These are phyloP conservation scores for Macadamia integrifolia DNA, from an alignment of 164 flowering plant species.

Conservation along the genomic window DNA sequence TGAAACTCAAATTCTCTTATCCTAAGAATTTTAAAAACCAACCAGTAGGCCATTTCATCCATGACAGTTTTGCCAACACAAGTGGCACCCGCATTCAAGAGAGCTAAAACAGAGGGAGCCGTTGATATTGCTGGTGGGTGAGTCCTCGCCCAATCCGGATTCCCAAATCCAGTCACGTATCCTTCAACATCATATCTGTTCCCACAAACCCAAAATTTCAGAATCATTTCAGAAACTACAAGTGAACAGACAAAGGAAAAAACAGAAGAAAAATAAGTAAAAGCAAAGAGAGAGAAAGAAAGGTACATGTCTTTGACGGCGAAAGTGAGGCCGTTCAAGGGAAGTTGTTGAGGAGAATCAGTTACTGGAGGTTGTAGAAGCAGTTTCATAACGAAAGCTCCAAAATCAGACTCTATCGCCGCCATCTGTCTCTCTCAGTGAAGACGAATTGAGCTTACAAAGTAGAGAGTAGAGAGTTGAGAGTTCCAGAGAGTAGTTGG, in stretches of 20 bases:
- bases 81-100: constrained; percentile 67
- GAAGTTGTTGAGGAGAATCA: constrained; percentile 42
- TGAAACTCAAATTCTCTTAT: neutral
- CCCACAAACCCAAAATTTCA: constrained; percentile 10
- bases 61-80: constrained; percentile 85
- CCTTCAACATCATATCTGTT: constrained; percentile 87
- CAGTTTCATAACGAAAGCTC: constrained; percentile 81
- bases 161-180: constrained; percentile 81
- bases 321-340: constrained; percentile 65
- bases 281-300: neutral
- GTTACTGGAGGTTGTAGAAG: constrained; percentile 26
- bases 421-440: constrained; percentile 9
- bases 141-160: constrained; percentile 93
- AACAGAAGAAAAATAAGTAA: neutral
- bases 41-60: constrained; percentile 99
- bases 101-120: constrained; percentile 60
- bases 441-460: too few species aligned
- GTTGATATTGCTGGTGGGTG: constrained; percentile 62
- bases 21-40: neutral
- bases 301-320: constrained; percentile 60
- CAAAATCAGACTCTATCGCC: constrained; percentile 39
- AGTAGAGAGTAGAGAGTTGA: too few species aligned
- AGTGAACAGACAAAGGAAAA: neutral
- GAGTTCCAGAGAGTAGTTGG: too few species aligned
- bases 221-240: neutral